Evolutionary conservation across 176 grass and related monocot genomes (phyloP), one percentile per base, ranked within the genome.

Genomic region (Juncus effusus): DNA sequence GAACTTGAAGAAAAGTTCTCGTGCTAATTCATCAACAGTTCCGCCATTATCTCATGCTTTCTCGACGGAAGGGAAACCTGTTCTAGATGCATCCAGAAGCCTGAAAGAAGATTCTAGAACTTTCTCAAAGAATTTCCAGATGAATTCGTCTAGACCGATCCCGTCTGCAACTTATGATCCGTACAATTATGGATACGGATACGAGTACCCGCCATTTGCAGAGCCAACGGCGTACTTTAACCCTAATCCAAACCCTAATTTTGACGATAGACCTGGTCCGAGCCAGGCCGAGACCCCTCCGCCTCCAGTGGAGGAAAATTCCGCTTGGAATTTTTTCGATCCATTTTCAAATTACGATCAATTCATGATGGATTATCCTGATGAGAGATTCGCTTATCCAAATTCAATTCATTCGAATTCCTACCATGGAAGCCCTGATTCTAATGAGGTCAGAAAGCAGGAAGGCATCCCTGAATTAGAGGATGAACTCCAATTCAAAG

Each of bases 401-500:
- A 72, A 60, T 16, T 56, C 67, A 40, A 45, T 14, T 2, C 13
- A 47, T 52, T 75, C 75, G 61, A 56, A 12, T 74, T 74, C 84
- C 62, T 73, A 64, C 64, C 7, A 40, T 13, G 62, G 61, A 16
- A 87, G 80, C 76, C 76, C 95, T 47, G 83, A 83, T 49, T 84
- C 80, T 40, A 66, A 59, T 59, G 85, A 83, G 13, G 45, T 99
- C 37, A 74, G 85, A 74, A 74, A 73, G 83, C 68, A 72, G 79
- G 95, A 99, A 78, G 94, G 95, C 7, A 90, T 99, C 36, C 95
- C 95, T 40, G 89, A 99, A 13, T 86, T 99, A 8, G 95, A 99
- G 63, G 86, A 89, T 69, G 95, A 93, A 64, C 56, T 69, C 16
- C 76, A 82, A 28, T 6, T 84, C 58, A 79, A 69, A 74, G 45